A percentile compares a stretch with the other conserved stretches of the same genome.
These are phyloP conservation scores for Aquanectria penicillioides DNA, from an alignment of 2,329 filamentous ascomycete genomes.

Conservation along the genomic window DNA sequence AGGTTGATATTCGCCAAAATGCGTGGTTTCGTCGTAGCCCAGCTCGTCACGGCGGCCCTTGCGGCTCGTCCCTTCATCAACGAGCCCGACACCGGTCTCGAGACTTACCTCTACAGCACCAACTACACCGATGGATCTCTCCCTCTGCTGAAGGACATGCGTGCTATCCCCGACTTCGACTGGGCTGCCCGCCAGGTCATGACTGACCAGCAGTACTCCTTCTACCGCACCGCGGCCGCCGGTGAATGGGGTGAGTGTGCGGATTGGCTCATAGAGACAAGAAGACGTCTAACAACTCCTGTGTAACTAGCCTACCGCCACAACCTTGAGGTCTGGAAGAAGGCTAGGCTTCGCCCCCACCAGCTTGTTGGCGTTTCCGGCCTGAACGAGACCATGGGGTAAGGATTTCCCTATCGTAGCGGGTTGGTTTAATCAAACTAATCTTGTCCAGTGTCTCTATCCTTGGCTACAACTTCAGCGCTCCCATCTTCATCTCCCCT, in stretches of 20 bases:
- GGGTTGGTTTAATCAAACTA: too few relatives aligned
- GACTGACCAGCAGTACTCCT: slow-evolving; percentile 54
- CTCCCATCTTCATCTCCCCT: slow-evolving; percentile 61
- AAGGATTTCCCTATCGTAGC: too few relatives aligned
- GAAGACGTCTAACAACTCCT: too few relatives aligned
- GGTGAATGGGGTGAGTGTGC: slow-evolving; percentile 53
- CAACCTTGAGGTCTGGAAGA: slow-evolving; percentile 60
- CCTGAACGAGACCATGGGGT: slow-evolving; percentile 48
- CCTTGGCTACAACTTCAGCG: slow-evolving; percentile 57
- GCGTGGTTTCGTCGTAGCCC: slow-evolving; percentile 27
- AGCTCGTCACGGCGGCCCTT: slow-evolving; percentile 39
- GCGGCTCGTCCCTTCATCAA: slow-evolving; percentile 47
- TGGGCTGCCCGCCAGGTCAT: slow-evolving; percentile 57
- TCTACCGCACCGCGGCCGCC: slow-evolving; percentile 60
- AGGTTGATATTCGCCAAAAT: slow-evolving; percentile 26
- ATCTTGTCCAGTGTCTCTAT: slow-evolving; percentile 48
- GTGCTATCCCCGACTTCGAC: slow-evolving; percentile 60
- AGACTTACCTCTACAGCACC: slow-evolving; percentile 38
- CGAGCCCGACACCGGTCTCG: slow-evolving; percentile 49
- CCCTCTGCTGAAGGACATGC: slow-evolving; percentile 53
- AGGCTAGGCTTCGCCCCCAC: slow-evolving; percentile 54
- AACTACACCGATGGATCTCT: slow-evolving; percentile 48
- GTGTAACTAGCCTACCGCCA: slow-evolving; percentile 58
- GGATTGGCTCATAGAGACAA: too few relatives aligned
- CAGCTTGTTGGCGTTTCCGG: slow-evolving; percentile 44